phyloP scores from a whole-genome alignment of 306 rosid genomes.

The Hylodesmum podocarpum region DNA sequence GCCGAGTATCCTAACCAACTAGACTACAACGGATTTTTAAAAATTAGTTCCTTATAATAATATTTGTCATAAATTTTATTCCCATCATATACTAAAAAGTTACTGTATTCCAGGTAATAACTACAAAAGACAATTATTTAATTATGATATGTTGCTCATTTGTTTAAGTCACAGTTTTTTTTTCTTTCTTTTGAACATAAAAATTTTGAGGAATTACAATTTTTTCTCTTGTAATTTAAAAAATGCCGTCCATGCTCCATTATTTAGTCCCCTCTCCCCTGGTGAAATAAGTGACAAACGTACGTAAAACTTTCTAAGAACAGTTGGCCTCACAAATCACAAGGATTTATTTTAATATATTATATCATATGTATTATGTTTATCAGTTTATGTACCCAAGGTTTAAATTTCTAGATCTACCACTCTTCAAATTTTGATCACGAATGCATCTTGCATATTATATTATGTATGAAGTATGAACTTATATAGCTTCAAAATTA shows the following conservation, averaged over 20 bases:
- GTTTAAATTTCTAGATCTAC: background rate
- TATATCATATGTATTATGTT: background rate
- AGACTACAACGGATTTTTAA: conserved; percentile 53
- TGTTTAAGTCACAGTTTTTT: background rate
- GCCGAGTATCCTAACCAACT: conserved; percentile 49
- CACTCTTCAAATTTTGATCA: background rate
- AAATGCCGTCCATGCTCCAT: background rate
- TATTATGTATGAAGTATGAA: background rate
- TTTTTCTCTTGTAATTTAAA: background rate
- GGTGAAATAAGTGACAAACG: background rate
- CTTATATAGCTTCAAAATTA: background rate
- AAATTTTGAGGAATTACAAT: background rate
- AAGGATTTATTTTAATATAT: background rate
- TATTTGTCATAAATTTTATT: too few species aligned
- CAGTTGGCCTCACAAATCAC: background rate
- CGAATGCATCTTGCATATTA: background rate
- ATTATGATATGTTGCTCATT: background rate
- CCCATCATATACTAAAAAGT: too few species aligned
- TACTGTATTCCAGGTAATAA: too few species aligned
- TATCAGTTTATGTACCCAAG: background rate
- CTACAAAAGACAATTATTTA: too few species aligned
- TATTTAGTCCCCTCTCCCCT: background rate
- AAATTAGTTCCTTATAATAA: too few species aligned
- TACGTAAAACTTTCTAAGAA: background rate
- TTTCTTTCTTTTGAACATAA: background rate